Evolutionary conservation across 78 protist genomes (phyloP).

Genomic region (Guillardia theta): DNA sequence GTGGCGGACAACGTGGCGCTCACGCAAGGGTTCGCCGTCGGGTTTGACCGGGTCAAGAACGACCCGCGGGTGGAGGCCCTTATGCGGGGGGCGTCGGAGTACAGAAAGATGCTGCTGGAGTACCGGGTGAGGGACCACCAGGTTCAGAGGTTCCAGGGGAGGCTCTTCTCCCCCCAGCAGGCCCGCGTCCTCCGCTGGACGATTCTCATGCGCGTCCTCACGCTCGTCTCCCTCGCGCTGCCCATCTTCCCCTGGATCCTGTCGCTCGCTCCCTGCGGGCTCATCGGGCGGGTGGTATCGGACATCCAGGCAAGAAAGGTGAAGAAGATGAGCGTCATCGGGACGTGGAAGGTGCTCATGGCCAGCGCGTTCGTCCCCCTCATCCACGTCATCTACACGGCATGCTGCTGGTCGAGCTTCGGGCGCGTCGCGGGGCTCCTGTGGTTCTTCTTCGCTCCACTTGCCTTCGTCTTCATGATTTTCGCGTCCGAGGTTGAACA

Average conservation of each 20-base stretch:
- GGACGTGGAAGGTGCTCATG: background rate
- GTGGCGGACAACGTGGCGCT: slow-evolving; percentile 36
- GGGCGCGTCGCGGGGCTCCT: background rate
- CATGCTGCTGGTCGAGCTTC: background rate
- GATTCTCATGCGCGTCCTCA: background rate
- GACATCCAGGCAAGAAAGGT: background rate
- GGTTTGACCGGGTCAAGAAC: background rate
- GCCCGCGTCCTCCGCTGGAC: background rate
- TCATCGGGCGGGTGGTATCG: background rate
- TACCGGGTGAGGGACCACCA: background rate
- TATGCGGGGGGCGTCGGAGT: background rate
- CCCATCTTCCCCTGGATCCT: background rate
- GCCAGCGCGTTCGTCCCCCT: background rate
- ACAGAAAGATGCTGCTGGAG: background rate
- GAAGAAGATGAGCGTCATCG: background rate
- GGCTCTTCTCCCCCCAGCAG: background rate
- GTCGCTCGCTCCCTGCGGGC: background rate
- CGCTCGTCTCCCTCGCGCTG: background rate
- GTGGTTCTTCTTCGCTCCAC: background rate
- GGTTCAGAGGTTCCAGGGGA: slow-evolving; percentile 1
- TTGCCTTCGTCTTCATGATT: background rate
- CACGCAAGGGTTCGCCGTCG: background rate
- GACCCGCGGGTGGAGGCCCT: background rate
- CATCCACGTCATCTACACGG: background rate
- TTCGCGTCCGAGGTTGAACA: background rate